phyloP scores from a whole-genome alignment of 768 basidiomycete genomes.

The Leccinum boreale region DNA sequence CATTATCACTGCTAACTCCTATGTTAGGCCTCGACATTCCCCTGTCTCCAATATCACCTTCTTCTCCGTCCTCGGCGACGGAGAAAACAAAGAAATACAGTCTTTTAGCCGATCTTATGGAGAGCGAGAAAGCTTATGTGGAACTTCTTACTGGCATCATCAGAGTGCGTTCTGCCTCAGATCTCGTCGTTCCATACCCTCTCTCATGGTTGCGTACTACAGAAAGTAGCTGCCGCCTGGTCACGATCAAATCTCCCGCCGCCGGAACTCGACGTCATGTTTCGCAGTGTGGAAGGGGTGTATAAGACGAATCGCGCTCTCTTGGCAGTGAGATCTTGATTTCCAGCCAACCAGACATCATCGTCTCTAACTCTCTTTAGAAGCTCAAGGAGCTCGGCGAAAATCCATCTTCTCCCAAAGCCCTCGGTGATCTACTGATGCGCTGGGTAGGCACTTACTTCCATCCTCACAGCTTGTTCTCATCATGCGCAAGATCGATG shows the following conservation, averaged over 20 bases:
- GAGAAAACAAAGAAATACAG: slow-evolving; percentile 65
- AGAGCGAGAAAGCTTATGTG: slow-evolving; percentile 91
- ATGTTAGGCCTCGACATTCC: slow-evolving; percentile 24
- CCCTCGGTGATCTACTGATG: slow-evolving; percentile 92
- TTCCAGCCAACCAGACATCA: background rate
- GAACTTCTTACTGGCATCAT: slow-evolving; percentile 88
- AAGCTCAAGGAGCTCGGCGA: slow-evolving; percentile 93
- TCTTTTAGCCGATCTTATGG: slow-evolving; percentile 87
- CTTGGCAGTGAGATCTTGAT: slow-evolving; percentile 48
- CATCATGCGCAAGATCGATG: slow-evolving; percentile 66
- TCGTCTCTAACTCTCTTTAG: slow-evolving; percentile 41
- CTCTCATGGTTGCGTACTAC: slow-evolving; percentile 15
- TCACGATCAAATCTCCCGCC: slow-evolving; percentile 93
- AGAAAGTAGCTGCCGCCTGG: slow-evolving; percentile 99
- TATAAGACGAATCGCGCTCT: slow-evolving; percentile 89
- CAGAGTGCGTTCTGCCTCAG: slow-evolving; percentile 54
- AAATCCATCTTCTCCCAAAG: slow-evolving; percentile 89
- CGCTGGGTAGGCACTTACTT: slow-evolving; percentile 72
- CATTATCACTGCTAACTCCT: slow-evolving; percentile 16
- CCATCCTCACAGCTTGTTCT: slow-evolving; percentile 14
- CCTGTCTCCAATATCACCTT: slow-evolving; percentile 17
- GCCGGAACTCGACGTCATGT: slow-evolving; percentile 87
- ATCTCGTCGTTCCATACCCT: background rate
- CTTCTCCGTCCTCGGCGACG: slow-evolving; percentile 31
- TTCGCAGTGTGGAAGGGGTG: slow-evolving; percentile 86